Evolutionary conservation across 2,329 filamentous ascomycete genomes (phyloP).

Genomic region (Hortaea werneckii): DNA sequence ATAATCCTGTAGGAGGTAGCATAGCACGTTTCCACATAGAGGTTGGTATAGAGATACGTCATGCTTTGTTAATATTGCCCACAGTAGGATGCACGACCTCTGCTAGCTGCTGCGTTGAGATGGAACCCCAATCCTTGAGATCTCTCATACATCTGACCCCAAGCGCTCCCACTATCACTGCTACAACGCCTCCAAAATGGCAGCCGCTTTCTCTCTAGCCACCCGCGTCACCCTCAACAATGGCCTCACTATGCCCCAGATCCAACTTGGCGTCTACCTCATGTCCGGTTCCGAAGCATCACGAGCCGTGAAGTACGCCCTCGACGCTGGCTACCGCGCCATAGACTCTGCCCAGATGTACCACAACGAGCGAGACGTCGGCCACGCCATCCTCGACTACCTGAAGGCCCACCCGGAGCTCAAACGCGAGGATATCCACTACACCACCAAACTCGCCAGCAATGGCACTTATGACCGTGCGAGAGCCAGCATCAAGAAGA

Average conservation of each 20-base stretch:
- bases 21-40: no score
- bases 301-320: conserved; percentile 38
- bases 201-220: conserved; percentile 33
- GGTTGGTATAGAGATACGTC: no score
- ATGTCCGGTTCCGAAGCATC: conserved; percentile 53
- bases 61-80: no score
- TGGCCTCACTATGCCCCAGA: conserved; percentile 56
- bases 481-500: conserved; percentile 54
- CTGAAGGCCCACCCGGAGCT: conserved; percentile 29
- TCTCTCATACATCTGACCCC: no score
- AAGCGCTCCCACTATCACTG: no score
- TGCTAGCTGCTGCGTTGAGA: no score
- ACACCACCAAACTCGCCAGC: conserved; percentile 66
- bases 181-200: no score
- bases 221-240: conserved; percentile 47
- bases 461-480: conserved; percentile 60
- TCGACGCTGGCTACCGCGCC: conserved; percentile 38
- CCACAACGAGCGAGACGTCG: conserved; percentile 61
- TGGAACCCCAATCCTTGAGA: no score
- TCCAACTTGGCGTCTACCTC: conserved; percentile 66
- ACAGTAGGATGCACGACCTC: no score
- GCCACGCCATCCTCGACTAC: conserved; percentile 46
- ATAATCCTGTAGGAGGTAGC: no score
- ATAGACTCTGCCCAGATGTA: conserved; percentile 57
- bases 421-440: conserved; percentile 61